Evolutionary conservation across 1,284 basidiomycete species (phyloP).

Genomic region (Irpex sp.): DNA sequence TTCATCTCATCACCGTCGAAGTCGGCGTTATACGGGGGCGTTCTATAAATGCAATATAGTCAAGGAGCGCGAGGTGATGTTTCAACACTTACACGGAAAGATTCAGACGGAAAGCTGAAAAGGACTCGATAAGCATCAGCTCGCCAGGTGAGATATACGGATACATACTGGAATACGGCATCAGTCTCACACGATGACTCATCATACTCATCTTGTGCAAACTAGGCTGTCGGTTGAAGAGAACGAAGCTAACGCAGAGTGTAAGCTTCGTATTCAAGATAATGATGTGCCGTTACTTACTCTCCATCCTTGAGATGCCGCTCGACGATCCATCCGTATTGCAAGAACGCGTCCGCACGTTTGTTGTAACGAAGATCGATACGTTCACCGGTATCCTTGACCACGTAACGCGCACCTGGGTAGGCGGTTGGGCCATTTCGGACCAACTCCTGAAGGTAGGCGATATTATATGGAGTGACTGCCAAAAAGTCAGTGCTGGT

Average conservation of each 20-base stretch:
- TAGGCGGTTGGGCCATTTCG: constrained; percentile 94
- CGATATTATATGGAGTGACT: constrained; percentile 98
- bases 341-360: constrained; percentile 95
- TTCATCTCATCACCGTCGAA: constrained; percentile 99
- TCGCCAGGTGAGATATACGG: too few relatives aligned
- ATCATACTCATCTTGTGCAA: constrained; percentile 99
- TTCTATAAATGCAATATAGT: constrained; percentile 39
- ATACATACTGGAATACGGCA: constrained; percentile 90
- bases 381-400: constrained; percentile 96
- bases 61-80: not conserved
- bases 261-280: not conserved
- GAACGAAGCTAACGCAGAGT: constrained; percentile 63
- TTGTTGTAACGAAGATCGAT: constrained; percentile 98
- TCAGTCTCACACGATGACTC: constrained; percentile 96
- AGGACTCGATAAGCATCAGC: constrained; percentile 19
- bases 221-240: constrained; percentile 98
- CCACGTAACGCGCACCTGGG: constrained; percentile 96
- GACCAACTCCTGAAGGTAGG: constrained; percentile 93
- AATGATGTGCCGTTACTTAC: constrained; percentile 45
- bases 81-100: constrained; percentile 80
- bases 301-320: constrained; percentile 97
- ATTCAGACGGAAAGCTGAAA: constrained; percentile 89
- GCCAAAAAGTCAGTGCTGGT: not conserved
- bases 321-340: constrained; percentile 99
- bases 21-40: constrained; percentile 93